Evolutionary conservation across 2,329 filamentous ascomycete genomes (phyloP), one percentile per base, ranked within the genome.

Genomic region (Fusarium penzigii): DNA sequence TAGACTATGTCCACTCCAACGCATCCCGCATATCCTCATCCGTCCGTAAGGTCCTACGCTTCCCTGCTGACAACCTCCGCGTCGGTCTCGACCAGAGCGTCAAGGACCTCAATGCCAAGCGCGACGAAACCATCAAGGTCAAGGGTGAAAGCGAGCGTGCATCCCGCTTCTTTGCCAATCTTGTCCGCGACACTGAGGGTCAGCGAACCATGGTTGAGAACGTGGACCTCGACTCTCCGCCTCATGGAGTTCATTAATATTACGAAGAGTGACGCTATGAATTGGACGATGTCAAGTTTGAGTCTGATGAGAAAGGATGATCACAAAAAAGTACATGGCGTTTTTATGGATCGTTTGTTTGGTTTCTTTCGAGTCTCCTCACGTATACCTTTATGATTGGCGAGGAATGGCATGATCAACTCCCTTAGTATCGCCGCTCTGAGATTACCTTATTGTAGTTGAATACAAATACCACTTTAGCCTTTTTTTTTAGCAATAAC

Each of bases 1-100:
- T 96, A 66, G 94, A 99, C 75, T 99, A 97, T 68, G 90, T 94
- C 1, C 94, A 99, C 72, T 75, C 84, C 59, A 99, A 99, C 75
- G 85, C 92, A 42, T 79, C 82, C 16, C 89, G 94, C 48, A 95
- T 99, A 65, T 87, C 90, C 17, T 81, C 84, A 25, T 89, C 95
- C 49, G 91, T 96, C 40, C 90, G 93, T 61, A 90, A 92, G 68
- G 91, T 96, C 9, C 83, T 99, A 39, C 90, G 90, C 53, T 86
- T 89, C 64, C 94, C 94, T 1, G 90, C 92, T 2, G 89, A 93
- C 66, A 92, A 91, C 64, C 83, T 99, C 8, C 87, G 92, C 48
- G 86, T 91, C 41, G 87, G 88, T 47, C 82, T 99, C 29, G 88
- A 95, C 64, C 86, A 89, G 48, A 91, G 86, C 29, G 87, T 97